These are phyloP conservation scores for sorghum (Sorghum bicolor) DNA, from an alignment of 176 grass and related monocot genomes.

Conservation along the genomic window Sorghum_bicolor_NCBIv3 NC_012872.2:71136001-71136500, in stretches of 20 bases:
- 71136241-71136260: not conserved
- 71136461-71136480: not conserved
- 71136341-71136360: not conserved
- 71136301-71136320: not conserved
- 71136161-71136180: not conserved
- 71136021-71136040: not conserved
- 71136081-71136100: not conserved
- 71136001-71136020: not conserved
- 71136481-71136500: not conserved
- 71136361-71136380: not conserved
- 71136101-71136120: slow-evolving; percentile 1
- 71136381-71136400: not conserved
- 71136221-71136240: not conserved
- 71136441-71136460: slow-evolving; percentile 3
- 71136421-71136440: not conserved
- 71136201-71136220: not conserved
- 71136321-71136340: not conserved
- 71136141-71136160: not conserved
- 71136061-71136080: not conserved
- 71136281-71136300: not conserved
- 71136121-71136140: not conserved
- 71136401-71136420: not conserved
- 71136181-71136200: not conserved
- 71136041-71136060: not conserved
- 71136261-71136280: no score